Base-by-base conservation (phyloP, 371 early-diverging fungal species). In the Coemansia sp. region DNA sequence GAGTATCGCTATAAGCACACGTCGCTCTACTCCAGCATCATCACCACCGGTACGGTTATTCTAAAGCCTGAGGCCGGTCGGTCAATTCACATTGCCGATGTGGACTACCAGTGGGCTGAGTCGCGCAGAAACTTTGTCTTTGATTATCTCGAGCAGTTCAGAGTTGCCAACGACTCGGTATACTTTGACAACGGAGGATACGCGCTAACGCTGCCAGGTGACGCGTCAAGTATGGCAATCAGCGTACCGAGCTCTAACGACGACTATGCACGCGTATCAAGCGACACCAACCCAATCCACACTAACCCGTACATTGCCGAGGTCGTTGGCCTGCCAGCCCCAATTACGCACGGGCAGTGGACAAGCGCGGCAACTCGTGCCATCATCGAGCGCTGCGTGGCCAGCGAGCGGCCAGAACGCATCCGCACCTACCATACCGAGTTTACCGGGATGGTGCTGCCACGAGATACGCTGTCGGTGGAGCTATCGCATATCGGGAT, bases 301-400 rank as follows among this genome's bases (percentile, higher is more conserved):
- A 89, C 90, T 74, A 94, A 93, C 84, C 92, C 90, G 40, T 94
- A 93, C 86, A 88, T 95, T 83, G 90, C 95, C 57, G 93, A 92
- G 59, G 72, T 93, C 36, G 94, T 93, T 49, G 85, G 83, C 34
- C 85, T 96, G 53, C 95, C 97, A 43, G 93, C 88, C 52, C 92
- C 94, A 35, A 94, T 96, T 66, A 96, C 97, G n/a, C 97, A 96
- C 70, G 97, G 97, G 53, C 90, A 94, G 92, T 96, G 95, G 95
- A 95, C 95, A 45, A 85, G 87, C 57, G 94, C 97, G 9, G 87
- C 94, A 5, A 92, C 94, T 50, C 87, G 95, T 73, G 92, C 92
- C 80, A 89, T 94, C 71, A 90, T 96, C 35, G 97, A 96, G 78
- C 86, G 89, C 70, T 89, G 88, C 61, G 95, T 93, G 64, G 94